Evolutionary conservation across 2,329 filamentous ascomycete species (phyloP).

Genomic region (Pleoardoris graminearum): DNA sequence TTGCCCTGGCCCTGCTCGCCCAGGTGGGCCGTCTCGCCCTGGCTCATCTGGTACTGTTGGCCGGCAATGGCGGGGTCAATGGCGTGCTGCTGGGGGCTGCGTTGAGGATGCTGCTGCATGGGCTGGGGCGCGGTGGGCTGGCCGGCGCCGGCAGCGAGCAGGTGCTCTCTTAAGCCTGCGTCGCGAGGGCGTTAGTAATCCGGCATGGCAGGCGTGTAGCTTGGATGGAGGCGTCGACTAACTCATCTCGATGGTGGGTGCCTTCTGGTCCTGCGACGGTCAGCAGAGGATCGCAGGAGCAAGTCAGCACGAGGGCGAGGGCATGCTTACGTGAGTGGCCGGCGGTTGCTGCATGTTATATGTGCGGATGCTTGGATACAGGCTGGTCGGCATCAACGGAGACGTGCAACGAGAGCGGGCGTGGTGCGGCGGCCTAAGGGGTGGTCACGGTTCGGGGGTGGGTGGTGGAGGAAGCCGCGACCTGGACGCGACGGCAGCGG

Average conservation of each 20-base stretch:
- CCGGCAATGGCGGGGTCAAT: conserved; percentile 64
- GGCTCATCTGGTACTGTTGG: conserved; percentile 52
- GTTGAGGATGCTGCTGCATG: conserved; percentile 35
- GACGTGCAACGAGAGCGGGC: conserved; percentile 13
- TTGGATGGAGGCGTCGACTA: conserved; percentile 32
- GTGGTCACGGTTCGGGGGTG: not conserved
- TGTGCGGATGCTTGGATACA: conserved; percentile 41
- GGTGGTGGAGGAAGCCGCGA: conserved; percentile 1
- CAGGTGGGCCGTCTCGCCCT: conserved; percentile 49
- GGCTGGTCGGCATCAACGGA: conserved; percentile 28
- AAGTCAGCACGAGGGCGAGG: conserved; percentile 3
- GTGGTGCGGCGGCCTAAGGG: not conserved
- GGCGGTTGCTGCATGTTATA: conserved; percentile 46
- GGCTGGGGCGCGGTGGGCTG: conserved; percentile 40
- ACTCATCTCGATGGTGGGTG: conserved; percentile 50
- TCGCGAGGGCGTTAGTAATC: conserved; percentile 38
- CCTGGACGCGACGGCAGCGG: conserved; percentile 7
- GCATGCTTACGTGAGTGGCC: conserved; percentile 58
- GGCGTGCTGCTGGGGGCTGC: conserved; percentile 55
- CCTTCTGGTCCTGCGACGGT: conserved; percentile 40
- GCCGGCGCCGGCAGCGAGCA: conserved; percentile 58
- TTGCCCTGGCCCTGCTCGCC: conserved; percentile 44
- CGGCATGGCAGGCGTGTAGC: conserved; percentile 1
- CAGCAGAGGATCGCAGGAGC: conserved; percentile 23
- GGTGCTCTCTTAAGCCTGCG: conserved; percentile 66